These are phyloP conservation scores for Coprinellus micaceus DNA, from an alignment of 768 basidiomycete species.

Conservation along the genomic window DNA sequence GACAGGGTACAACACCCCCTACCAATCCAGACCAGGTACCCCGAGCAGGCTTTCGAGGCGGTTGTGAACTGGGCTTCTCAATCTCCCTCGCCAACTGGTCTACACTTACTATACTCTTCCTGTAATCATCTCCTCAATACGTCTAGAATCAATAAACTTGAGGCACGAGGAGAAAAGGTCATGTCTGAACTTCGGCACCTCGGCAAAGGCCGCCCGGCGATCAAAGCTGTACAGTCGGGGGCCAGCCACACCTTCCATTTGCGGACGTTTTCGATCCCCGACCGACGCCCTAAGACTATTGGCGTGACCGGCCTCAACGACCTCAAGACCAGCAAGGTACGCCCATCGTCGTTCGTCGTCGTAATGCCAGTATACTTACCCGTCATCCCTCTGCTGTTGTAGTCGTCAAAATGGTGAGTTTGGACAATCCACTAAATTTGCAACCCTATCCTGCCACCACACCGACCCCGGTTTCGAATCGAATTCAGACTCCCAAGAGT, in stretches of 20 bases:
- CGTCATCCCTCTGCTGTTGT: constrained; percentile 17
- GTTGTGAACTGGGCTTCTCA: constrained; percentile 12
- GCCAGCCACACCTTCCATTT: too few relatives aligned
- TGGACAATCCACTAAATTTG: constrained; percentile 9
- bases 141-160: too few relatives aligned
- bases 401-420: constrained; percentile 33
- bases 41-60: constrained; percentile 52
- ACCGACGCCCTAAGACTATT: constrained; percentile 21
- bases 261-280: too few relatives aligned
- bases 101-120: not conserved
- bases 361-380: constrained; percentile 12
- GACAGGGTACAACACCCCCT: constrained; percentile 63
- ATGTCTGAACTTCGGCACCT: constrained; percentile 3
- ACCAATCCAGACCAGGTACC: constrained; percentile 58
- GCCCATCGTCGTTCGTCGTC: not conserved
- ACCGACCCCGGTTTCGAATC: too few relatives aligned
- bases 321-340: constrained; percentile 33
- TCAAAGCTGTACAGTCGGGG: constrained; percentile 39
- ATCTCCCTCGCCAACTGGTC: too few relatives aligned
- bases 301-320: constrained; percentile 35
- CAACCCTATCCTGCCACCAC: not conserved
- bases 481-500: too few relatives aligned
- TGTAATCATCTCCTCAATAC: too few relatives aligned
- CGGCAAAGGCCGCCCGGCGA: constrained; percentile 44
- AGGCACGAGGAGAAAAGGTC: too few relatives aligned